Percentiles rank a stretch among this genome's conserved stretches.
Conservation (phyloP, 768 basidiomycete species). For the Trametes cubensis region DNA sequence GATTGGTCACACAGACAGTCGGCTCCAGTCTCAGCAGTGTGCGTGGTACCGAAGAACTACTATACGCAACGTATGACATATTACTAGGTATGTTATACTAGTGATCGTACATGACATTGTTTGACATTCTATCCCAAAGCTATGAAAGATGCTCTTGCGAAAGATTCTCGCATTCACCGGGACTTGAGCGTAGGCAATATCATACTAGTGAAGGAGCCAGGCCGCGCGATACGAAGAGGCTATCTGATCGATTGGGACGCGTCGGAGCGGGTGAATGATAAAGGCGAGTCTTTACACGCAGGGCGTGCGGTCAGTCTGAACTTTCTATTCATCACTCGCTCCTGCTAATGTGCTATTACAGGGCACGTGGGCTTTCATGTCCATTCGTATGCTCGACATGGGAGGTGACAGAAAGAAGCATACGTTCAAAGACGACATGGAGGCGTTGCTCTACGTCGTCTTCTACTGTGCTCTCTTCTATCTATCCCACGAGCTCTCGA, state of each 20-base stretch:
- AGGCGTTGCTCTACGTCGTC: neutral
- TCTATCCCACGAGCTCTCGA: neutral
- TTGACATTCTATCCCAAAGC: neutral
- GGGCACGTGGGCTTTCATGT: too few relatives aligned
- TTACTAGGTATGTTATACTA: neutral
- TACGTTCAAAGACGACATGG: constrained; percentile 1
- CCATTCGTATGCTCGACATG: neutral
- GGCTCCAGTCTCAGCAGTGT: neutral
- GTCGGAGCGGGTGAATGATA: neutral
- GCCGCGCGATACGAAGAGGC: neutral
- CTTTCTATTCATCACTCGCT: too few relatives aligned
- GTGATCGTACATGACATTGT: neutral
- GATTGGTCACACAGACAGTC: neutral
- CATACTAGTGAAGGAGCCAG: constrained; percentile 2
- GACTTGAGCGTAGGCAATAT: constrained; percentile 14
- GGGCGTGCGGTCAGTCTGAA: neutral
- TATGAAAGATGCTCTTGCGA: constrained; percentile 8
- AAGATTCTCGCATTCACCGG: constrained; percentile 7
- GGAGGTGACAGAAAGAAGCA: neutral
- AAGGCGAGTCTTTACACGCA: neutral
- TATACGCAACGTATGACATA: neutral
- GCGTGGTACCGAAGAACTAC: constrained; percentile 12
- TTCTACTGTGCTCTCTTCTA: neutral
- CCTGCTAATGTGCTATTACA: too few relatives aligned
- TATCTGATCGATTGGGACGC: constrained; percentile 21